Percentiles rank a stretch among this genome's conserved stretches.
These are phyloP conservation scores for Pseudogymnoascus sp. DNA, from an alignment of 2,329 filamentous ascomycete genomes.

Conservation along the genomic window DNA sequence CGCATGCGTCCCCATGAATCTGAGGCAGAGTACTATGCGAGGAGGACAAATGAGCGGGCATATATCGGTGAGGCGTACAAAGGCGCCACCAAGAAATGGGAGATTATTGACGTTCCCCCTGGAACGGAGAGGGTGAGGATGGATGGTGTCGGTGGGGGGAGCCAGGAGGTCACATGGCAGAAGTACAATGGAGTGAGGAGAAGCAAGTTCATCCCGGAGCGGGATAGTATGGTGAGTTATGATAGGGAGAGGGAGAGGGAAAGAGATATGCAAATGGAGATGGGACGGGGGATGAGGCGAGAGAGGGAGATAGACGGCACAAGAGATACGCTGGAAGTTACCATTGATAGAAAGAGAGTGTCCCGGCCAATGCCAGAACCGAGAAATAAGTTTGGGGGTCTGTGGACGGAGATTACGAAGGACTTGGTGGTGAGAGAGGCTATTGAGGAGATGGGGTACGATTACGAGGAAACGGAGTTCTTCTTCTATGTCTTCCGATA, in stretches of 20 bases:
- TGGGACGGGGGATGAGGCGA: conserved; percentile 9
- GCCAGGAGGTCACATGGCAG: conserved; percentile 69
- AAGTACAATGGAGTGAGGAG: conserved; percentile 70
- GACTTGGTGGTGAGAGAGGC: conserved; percentile 82
- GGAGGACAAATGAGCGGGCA: conserved; percentile 59
- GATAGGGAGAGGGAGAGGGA: conserved; percentile 6
- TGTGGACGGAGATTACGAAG: conserved; percentile 98
- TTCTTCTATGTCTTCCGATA: conserved; percentile 94
- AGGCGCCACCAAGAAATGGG: conserved; percentile 69
- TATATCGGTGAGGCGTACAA: conserved; percentile 65
- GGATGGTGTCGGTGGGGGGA: conserved; percentile 68
- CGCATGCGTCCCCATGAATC: conserved; percentile 32
- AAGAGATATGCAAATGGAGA: conserved; percentile 9
- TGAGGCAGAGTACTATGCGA: conserved; percentile 54
- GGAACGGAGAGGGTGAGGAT: conserved; percentile 75
- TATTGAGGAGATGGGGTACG: conserved; percentile 74
- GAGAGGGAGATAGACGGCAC: conserved; percentile 5
- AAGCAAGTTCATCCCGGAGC: conserved; percentile 63
- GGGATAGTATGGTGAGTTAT: conserved; percentile 15
- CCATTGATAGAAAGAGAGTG: not conserved
- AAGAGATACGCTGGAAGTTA: not conserved
- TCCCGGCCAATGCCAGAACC: conserved; percentile 18
- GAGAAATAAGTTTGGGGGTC: conserved; percentile 45
- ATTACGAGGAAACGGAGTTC: conserved; percentile 79
- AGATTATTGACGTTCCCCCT: conserved; percentile 74